Conservation (phyloP, 1,139 yeast species). For the Tardiomyces depauwii region DNA sequence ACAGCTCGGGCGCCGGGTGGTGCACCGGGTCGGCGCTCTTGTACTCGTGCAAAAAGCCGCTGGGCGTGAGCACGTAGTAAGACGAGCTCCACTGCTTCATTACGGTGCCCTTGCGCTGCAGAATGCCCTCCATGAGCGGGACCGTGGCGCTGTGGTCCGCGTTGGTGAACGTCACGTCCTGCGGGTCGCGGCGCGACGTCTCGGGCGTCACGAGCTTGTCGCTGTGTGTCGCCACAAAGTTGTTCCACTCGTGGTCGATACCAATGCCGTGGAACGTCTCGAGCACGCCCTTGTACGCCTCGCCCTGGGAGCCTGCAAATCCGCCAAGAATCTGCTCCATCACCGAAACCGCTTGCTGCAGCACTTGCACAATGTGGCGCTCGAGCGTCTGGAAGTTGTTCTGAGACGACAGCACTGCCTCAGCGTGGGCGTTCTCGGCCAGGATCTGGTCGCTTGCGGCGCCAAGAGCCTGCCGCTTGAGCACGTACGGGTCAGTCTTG, state of each 20-base stretch:
- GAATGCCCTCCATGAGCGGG: slow-evolving; percentile 38
- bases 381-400: slow-evolving; percentile 32
- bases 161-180: slow-evolving; percentile 29
- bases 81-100: slow-evolving; percentile 32
- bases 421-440: slow-evolving; percentile 35
- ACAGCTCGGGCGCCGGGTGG: slow-evolving; percentile 35
- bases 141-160: slow-evolving; percentile 28
- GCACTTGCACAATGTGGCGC: slow-evolving; percentile 30
- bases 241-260: slow-evolving; percentile 35
- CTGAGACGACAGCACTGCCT: slow-evolving; percentile 32
- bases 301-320: slow-evolving; percentile 20
- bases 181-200: slow-evolving; percentile 30
- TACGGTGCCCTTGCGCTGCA: slow-evolving; percentile 33
- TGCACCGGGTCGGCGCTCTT: slow-evolving; percentile 30
- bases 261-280: slow-evolving; percentile 25
- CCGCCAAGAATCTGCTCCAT: slow-evolving; percentile 22
- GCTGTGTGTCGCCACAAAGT: slow-evolving; percentile 25
- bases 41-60: slow-evolving; percentile 36
- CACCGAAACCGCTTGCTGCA: slow-evolving; percentile 30
- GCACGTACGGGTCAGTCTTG: slow-evolving; percentile 35
- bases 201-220: slow-evolving; percentile 21
- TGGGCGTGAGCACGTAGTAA: slow-evolving; percentile 36
- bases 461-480: slow-evolving; percentile 28
- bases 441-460: slow-evolving; percentile 32
- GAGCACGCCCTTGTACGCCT: slow-evolving; percentile 22